Base-by-base conservation (phyloP, 768 basidiomycete genomes). In the Leccinum truebloodii region DNA sequence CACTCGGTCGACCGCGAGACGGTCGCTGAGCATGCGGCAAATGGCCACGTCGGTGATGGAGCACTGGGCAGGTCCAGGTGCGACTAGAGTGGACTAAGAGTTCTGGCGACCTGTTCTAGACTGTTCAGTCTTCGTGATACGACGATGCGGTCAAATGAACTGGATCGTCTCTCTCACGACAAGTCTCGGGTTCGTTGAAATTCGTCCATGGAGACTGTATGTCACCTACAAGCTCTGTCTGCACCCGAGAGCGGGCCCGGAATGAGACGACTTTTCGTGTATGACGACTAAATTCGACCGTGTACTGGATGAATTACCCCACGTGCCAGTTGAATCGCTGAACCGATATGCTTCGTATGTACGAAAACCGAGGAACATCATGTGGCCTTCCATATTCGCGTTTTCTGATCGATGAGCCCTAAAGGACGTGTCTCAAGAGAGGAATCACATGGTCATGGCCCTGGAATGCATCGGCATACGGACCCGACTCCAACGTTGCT, bases 1-100 rank as follows among this genome's bases (percentile, higher is more conserved):
- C 89, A 90, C 71, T 80, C 85, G 34, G 74, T 90, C 26, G 72
- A 83, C 51, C 80, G 87, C 4, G 77, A 76, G 41, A 74, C 83
- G 32, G 77, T 84, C 16, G 60, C 3, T 3, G 64, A 66, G 56
- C 48, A 39, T 3, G 56, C 53, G 34, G 34, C 6, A 37, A 13
- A 75, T 63, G 6, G 78, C 14, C 6, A 73, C 26, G 4, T 35
- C 14, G 18, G 18, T n/a, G 39, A 2, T 13, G 13, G 34, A 35
- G 34, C 5, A 35, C 6, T 14, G 35, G 5, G 35, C 6, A 37
- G 34, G 35, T 16, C 35, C 35, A 14, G 13, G 13, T 5, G 13
- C 35, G 13, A 35, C 35, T 32, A 32, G 32, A 32, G 12, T 32
- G 32, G 32, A 32, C 10, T 32, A 32, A 32, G 0, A 28, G 28